These are phyloP conservation scores for Agaricus sinodeliciosus DNA, from an alignment of 768 basidiomycete species.

Conservation along the genomic window DNA sequence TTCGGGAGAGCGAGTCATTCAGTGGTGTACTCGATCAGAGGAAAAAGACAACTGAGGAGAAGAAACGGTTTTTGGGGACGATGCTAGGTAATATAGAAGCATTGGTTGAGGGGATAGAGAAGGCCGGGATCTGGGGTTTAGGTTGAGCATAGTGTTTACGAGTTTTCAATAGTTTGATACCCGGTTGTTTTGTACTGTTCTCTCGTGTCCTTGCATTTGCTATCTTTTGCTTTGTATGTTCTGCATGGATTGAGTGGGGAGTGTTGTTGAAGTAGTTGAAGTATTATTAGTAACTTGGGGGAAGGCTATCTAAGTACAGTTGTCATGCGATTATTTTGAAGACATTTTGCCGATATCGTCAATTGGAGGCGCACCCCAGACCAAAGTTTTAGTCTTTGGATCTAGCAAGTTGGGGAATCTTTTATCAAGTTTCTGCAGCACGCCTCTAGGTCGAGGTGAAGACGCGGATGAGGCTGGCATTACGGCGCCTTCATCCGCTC, in stretches of 20 bases:
- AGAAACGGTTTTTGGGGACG: slow-evolving; percentile 71
- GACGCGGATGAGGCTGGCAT: neutral
- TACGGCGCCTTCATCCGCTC: slow-evolving; percentile 1
- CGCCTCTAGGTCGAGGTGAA: slow-evolving; percentile 27
- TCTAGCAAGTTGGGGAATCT: slow-evolving; percentile 49
- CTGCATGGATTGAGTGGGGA: neutral
- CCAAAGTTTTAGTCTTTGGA: slow-evolving; percentile 53
- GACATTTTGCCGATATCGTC: slow-evolving; percentile 37
- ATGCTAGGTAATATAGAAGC: slow-evolving; percentile 91
- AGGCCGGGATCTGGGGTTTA: slow-evolving; percentile 84
- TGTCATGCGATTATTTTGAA: neutral
- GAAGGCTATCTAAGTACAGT: neutral
- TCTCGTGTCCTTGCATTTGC: slow-evolving; percentile 6
- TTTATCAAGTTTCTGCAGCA: slow-evolving; percentile 38
- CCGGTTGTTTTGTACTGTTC: slow-evolving; percentile 13
- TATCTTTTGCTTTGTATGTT: slow-evolving; percentile 10
- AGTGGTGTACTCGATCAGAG: slow-evolving; percentile 16
- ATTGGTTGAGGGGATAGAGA: slow-evolving; percentile 79
- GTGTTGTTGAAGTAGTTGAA: neutral
- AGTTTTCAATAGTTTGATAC: neutral
- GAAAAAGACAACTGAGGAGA: slow-evolving; percentile 67
- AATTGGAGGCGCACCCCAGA: slow-evolving; percentile 69
- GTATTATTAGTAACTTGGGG: neutral
- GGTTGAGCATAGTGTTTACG: slow-evolving; percentile 17
- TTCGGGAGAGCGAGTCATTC: neutral